A percentile compares a stretch with the other conserved stretches of the same genome.
Conservation (phyloP, 768 basidiomycete species). For the Kockovaella imperatae region DNA sequence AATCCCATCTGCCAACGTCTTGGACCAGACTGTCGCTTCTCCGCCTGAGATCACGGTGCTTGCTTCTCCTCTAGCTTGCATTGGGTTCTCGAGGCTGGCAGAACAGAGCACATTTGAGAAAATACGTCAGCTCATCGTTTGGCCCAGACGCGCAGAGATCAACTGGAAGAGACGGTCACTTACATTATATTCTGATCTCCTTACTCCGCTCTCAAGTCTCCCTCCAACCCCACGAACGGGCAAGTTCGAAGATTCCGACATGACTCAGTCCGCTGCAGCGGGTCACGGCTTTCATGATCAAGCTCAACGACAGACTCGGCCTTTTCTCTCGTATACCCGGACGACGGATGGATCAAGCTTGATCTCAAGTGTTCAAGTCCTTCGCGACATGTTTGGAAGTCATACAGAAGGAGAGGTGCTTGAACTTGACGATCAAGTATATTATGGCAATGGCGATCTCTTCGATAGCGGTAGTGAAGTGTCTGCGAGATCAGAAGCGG, state of each 20-base stretch:
- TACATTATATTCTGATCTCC: not conserved
- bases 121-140: conserved; percentile 20
- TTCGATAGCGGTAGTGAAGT: not conserved
- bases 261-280: not conserved
- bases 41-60: conserved; percentile 28
- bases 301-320: no score
- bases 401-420: conserved; percentile 14
- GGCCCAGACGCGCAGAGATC: conserved; percentile 13
- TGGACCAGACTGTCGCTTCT: conserved; percentile 2
- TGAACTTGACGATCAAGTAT: conserved; percentile 20
- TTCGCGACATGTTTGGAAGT: conserved; percentile 23
- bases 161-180: not conserved
- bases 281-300: no score
- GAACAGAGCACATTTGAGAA: conserved; percentile 10
- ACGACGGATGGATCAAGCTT: conserved; percentile 31
- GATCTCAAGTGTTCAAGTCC: conserved; percentile 16
- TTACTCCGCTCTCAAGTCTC: not conserved
- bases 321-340: conserved; percentile 29
- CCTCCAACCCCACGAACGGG: not conserved
- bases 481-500: not conserved
- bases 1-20: conserved; percentile 2
- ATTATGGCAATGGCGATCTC: conserved; percentile 1
- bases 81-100: conserved; percentile 12
- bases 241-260: not conserved
- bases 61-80: conserved; percentile 21